Evolutionary conservation across 2,329 filamentous ascomycete species (phyloP).

Genomic region (Microsporum audouinii): DNA sequence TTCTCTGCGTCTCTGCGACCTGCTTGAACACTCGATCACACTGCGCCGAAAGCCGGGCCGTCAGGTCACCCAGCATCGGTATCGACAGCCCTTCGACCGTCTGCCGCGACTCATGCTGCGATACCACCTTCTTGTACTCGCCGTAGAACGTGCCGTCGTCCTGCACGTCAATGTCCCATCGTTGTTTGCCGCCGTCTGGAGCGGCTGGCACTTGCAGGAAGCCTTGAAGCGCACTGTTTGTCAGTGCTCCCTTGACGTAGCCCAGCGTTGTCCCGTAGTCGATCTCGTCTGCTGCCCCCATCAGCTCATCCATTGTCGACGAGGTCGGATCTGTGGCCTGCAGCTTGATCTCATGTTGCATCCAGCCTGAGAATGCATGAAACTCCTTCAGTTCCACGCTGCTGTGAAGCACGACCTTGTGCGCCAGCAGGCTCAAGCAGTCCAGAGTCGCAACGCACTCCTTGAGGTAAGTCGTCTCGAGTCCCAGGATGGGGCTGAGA

Average conservation of each 20-base stretch:
- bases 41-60: constrained; percentile 46
- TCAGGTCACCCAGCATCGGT: constrained; percentile 53
- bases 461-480: constrained; percentile 52
- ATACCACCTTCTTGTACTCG: constrained; percentile 41
- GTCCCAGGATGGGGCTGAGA: constrained; percentile 52
- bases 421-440: constrained; percentile 61
- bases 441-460: constrained; percentile 56
- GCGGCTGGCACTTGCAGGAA: constrained; percentile 38
- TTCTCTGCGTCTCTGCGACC: constrained; percentile 57
- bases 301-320: constrained; percentile 54
- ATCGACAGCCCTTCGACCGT: constrained; percentile 42
- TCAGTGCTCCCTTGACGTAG: constrained; percentile 65
- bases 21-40: constrained; percentile 53
- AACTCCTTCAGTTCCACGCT: constrained; percentile 73
- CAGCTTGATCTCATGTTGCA: constrained; percentile 70
- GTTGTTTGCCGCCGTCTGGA: constrained; percentile 31
- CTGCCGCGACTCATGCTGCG: constrained; percentile 38
- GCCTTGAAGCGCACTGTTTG: constrained; percentile 51
- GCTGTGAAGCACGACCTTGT: constrained; percentile 59
- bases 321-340: constrained; percentile 53
- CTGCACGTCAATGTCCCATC: constrained; percentile 31
- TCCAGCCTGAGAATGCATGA: constrained; percentile 66
- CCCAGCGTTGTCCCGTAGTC: constrained; percentile 61
- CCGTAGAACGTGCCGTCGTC: constrained; percentile 34
- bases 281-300: constrained; percentile 65